Base-by-base conservation (phyloP, 2,329 filamentous ascomycete genomes). In the Emericellopsis cladophorae region DNA sequence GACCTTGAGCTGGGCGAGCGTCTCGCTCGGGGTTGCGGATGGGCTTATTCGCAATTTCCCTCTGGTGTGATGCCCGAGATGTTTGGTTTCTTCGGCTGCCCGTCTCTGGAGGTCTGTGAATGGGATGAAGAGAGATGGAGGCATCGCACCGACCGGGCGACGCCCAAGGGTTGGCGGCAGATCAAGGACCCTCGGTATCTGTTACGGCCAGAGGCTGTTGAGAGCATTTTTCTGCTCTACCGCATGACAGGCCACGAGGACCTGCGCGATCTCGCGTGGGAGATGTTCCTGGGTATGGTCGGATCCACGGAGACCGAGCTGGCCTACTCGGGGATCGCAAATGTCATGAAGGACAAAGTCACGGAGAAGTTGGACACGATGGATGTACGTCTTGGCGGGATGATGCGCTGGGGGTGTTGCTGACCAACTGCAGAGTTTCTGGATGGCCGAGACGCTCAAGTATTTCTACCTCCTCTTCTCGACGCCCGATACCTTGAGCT, bases 191-290 rank as follows among this genome's bases (percentile, higher is more conserved):
- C 68, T 0, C 61, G 64, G 4, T 74, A 75, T 42, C 55, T 69
- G 10, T 57, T 75, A 16, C 56, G 71, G 0, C 67, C 68, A 0
- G 84, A 90, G 60, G 84, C 84, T 2, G 86, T 90, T 41, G 84
- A 90, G 62, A 83, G 78, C 12, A 74, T 92, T 5, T 90, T 86
- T 57, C 74, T 86, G 53, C 75, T 90, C 66, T 86, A 81, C 56
- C 74, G 83, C 39, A 66, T 85, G 40, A 87, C 81, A 0, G 83
- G 81, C n/a, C 74, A 84, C 44, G 49, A 66, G 1, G 64, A 67
- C 35, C 81, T 76, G 64, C 74, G 75, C 43, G 71, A 81, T 37
- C 76, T 77, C 50, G 83, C 81, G 2, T 87, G 83, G 82, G 63
- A 65, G 36, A 87, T 88, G 82, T 87, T 85, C 56, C 56, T 70